A percentile compares a stretch with the other conserved stretches of the same genome.
Evolutionary conservation across 768 basidiomycete species (phyloP).

Genomic region (Collybia mongolica): DNA sequence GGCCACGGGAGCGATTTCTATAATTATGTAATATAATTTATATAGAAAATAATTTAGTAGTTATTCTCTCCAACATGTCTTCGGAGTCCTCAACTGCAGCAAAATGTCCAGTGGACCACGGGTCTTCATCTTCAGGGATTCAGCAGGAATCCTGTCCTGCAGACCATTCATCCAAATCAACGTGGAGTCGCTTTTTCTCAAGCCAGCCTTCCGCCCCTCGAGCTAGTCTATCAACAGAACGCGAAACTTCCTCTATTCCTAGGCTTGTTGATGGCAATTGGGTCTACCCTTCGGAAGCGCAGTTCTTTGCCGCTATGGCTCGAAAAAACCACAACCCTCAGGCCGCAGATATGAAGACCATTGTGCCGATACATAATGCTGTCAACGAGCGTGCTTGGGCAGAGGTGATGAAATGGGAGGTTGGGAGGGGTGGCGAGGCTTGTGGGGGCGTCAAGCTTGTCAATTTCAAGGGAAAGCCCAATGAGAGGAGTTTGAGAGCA

Average conservation of each 20-base stretch:
- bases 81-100: conserved; percentile 5
- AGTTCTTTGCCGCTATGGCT: conserved; percentile 97
- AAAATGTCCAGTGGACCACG: conserved; percentile 63
- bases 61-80: conserved; percentile 15
- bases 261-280: conserved; percentile 70
- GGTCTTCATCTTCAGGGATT: conserved; percentile 1
- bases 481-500: conserved; percentile 78
- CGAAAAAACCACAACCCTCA: conserved; percentile 91
- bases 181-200: conserved; percentile 43
- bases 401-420: conserved; percentile 82
- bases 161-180: conserved; percentile 34
- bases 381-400: conserved; percentile 95
- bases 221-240: conserved; percentile 58
- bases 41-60: background rate
- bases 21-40: too few relatives aligned
- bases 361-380: conserved; percentile 98
- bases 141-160: conserved; percentile 35
- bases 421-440: conserved; percentile 71
- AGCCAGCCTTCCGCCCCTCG: conserved; percentile 18
- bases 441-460: conserved; percentile 84
- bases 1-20: too few relatives aligned
- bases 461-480: conserved; percentile 88
- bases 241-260: conserved; percentile 89
- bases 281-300: conserved; percentile 98
- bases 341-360: conserved; percentile 87